Percentiles rank a stretch among this genome's conserved stretches.
Conservation (phyloP, 495 filamentous ascomycete genomes). For the Chaetomium tenue region DNA sequence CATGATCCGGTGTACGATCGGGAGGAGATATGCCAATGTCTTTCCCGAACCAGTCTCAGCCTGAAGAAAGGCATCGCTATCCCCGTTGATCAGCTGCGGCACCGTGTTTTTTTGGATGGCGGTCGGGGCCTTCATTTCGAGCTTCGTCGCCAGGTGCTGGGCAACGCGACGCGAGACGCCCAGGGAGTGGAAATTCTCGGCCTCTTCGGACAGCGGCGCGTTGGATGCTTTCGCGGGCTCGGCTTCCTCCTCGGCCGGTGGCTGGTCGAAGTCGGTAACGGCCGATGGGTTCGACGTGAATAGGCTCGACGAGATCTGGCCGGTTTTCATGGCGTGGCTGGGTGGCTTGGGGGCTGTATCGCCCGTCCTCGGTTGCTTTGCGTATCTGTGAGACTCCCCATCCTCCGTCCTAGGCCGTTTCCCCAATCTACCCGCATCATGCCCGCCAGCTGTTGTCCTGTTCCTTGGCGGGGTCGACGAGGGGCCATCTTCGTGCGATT, state of each 20-base stretch:
- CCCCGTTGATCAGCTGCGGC: slow-evolving; percentile 66
- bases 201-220: slow-evolving; percentile 81
- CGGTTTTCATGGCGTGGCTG: slow-evolving; percentile 38
- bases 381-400: slow-evolving; percentile 22
- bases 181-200: slow-evolving; percentile 78
- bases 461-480: slow-evolving; percentile 15
- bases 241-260: slow-evolving; percentile 40
- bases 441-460: slow-evolving; percentile 19
- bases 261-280: slow-evolving; percentile 53
- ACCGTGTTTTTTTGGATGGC: slow-evolving; percentile 91
- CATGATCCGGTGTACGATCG: slow-evolving; percentile 86
- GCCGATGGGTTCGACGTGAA: slow-evolving; percentile 83
- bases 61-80: slow-evolving; percentile 92
- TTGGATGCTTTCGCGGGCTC: slow-evolving; percentile 78
- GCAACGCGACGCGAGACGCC: slow-evolving; percentile 76
- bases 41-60: slow-evolving; percentile 97
- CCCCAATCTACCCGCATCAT: slow-evolving; percentile 33
- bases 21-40: slow-evolving; percentile 88
- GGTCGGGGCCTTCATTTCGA: slow-evolving; percentile 86
- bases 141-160: slow-evolving; percentile 77
- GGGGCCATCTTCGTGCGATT: slow-evolving; percentile 22
- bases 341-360: slow-evolving; percentile 25
- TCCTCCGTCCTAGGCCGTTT: slow-evolving; percentile 46
- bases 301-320: slow-evolving; percentile 75
- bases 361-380: slow-evolving; percentile 25